Percentiles rank a stretch among this genome's conserved stretches.
Evolutionary conservation across 2,329 filamentous ascomycete genomes (phyloP).

Genomic region (Gaeumannomyces sp.): DNA sequence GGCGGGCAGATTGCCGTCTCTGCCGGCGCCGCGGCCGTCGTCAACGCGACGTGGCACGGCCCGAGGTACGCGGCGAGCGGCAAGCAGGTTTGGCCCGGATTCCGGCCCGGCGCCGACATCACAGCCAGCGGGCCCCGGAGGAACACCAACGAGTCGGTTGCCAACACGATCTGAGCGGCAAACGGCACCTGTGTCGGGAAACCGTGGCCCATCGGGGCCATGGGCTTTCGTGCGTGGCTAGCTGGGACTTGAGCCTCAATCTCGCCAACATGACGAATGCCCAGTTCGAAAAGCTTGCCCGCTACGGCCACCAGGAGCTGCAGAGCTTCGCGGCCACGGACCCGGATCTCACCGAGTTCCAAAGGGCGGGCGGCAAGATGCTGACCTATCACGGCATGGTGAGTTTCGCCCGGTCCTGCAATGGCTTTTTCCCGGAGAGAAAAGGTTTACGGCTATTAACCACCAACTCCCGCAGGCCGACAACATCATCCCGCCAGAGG

Average conservation of each 20-base stretch:
- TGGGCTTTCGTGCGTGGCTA: background rate
- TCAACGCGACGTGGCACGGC: slow-evolving; percentile 19
- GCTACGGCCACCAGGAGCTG: background rate
- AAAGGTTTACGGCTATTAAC: no score
- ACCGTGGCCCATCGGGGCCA: background rate
- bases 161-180: slow-evolving; percentile 2
- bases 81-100: slow-evolving; percentile 15
- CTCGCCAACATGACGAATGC: background rate
- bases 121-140: slow-evolving; percentile 11
- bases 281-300: background rate
- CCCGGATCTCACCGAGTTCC: slow-evolving; percentile 32
- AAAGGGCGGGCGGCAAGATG: slow-evolving; percentile 38
- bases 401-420: background rate
- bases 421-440: slow-evolving; percentile 33
- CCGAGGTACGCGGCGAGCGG: slow-evolving; percentile 10
- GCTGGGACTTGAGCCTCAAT: background rate
- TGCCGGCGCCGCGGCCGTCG: slow-evolving; percentile 9
- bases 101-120: slow-evolving; percentile 12
- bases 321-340: slow-evolving; percentile 28
- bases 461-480: slow-evolving; percentile 12
- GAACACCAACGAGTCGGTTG: slow-evolving; percentile 8
- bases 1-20: slow-evolving; percentile 1
- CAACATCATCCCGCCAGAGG: slow-evolving; percentile 13
- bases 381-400: slow-evolving; percentile 36
- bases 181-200: slow-evolving; percentile 4